Percentiles rank a stretch among this genome's conserved stretches.
phyloP scores from a whole-genome alignment of 352 stramenopile genomes.

The Pythium vanterpoolii region DNA sequence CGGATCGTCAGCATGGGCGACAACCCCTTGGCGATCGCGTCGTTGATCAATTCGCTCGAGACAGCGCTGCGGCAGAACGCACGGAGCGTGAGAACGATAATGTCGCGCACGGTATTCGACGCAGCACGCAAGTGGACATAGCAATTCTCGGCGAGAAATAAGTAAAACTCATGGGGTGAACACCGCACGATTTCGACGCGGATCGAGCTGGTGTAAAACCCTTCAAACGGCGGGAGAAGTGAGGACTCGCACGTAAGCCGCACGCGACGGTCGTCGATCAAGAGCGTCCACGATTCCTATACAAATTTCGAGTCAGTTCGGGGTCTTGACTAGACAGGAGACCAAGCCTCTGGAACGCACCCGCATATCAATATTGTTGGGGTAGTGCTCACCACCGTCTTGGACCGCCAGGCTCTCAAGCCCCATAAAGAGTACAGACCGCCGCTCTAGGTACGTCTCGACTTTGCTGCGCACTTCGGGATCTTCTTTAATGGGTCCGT shows the following conservation, averaged over 20 bases:
- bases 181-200: conserved; percentile 57
- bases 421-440: conserved; percentile 78
- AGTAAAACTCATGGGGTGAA: conserved; percentile 63
- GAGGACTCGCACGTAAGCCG: conserved; percentile 80
- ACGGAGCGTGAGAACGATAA: conserved; percentile 78
- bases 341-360: no score
- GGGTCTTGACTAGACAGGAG: no score
- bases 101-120: conserved; percentile 71
- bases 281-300: conserved; percentile 79
- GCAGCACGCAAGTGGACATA: conserved; percentile 71
- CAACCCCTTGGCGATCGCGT: conserved; percentile 42
- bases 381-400: conserved; percentile 50
- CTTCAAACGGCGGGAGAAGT: conserved; percentile 73
- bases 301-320: no score
- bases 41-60: conserved; percentile 38
- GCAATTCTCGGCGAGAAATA: conserved; percentile 52
- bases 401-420: conserved; percentile 41
- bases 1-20: conserved; percentile 70
- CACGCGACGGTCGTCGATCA: conserved; percentile 76
- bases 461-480: conserved; percentile 82
- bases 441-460: conserved; percentile 80
- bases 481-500: conserved; percentile 80
- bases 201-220: conserved; percentile 67
- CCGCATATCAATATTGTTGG: conserved; percentile 54
- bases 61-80: conserved; percentile 70